These are phyloP conservation scores for Prunus yedoensis DNA, from an alignment of 331 rosid species.

Conservation along the genomic window DNA sequence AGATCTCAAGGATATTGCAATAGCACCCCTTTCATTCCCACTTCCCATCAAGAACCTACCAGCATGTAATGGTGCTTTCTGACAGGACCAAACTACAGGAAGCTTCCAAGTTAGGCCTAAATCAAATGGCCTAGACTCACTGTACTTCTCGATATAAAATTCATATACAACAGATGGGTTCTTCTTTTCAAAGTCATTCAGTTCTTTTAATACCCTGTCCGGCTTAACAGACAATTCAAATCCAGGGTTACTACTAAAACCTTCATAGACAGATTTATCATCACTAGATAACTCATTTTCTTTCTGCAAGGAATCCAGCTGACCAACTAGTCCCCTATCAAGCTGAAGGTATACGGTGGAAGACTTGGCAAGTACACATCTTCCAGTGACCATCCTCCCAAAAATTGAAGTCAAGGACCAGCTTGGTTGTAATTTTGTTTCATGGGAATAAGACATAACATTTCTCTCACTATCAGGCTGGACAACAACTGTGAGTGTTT, in stretches of 20 bases:
- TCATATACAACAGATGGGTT: conserved; percentile 56
- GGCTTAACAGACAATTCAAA: conserved; percentile 79
- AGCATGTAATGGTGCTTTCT: conserved; percentile 71
- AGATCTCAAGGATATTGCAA: conserved; percentile 78
- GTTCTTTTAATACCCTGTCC: conserved; percentile 51
- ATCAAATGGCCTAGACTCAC: conserved; percentile 61
- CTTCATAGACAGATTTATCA: conserved; percentile 39
- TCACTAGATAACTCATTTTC: conserved; percentile 28
- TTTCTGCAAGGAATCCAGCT: conserved; percentile 53
- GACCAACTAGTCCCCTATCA: conserved; percentile 53
- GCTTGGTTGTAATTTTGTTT: conserved; percentile 60
- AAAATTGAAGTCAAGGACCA: conserved; percentile 86
- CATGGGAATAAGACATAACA: conserved; percentile 27
- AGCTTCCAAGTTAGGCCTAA: conserved; percentile 73
- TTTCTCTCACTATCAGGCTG: conserved; percentile 49
- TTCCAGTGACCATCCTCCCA: conserved; percentile 65
- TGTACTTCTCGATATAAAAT: conserved; percentile 54
- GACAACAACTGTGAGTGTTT: conserved; percentile 82
- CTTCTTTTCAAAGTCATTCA: conserved; percentile 30
- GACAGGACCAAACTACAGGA: conserved; percentile 75
- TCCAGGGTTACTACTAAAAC: conserved; percentile 41
- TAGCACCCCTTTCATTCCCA: conserved; percentile 96
- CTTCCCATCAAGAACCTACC: conserved; percentile 86
- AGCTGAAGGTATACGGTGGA: conserved; percentile 75
- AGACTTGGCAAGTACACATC: conserved; percentile 72